These are phyloP conservation scores for Kwoniella bestiolae DNA, from an alignment of 768 basidiomycete species.

Conservation along the genomic window DNA sequence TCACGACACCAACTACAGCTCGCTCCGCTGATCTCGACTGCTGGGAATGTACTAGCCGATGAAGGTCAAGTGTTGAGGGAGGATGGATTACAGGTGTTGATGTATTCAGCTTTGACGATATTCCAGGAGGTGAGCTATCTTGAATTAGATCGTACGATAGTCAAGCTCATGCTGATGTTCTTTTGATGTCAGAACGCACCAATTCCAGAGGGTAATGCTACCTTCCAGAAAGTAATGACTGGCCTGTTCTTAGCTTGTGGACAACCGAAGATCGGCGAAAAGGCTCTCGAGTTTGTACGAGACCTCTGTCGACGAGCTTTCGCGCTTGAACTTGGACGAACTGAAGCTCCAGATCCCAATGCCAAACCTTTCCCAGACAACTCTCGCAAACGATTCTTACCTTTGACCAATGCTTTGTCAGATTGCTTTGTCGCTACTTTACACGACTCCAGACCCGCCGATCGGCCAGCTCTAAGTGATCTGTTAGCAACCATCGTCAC, in stretches of 20 bases:
- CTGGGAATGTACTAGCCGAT: slow-evolving; percentile 67
- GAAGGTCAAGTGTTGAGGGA: slow-evolving; percentile 58
- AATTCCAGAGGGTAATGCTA: slow-evolving; percentile 38
- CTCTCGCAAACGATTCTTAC: slow-evolving; percentile 47
- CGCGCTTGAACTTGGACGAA: slow-evolving; percentile 68
- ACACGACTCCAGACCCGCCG: slow-evolving; percentile 58
- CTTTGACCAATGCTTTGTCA: slow-evolving; percentile 60
- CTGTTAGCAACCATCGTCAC: slow-evolving; percentile 69
- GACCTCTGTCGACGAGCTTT: slow-evolving; percentile 75
- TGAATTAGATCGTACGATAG: no score
- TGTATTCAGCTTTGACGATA: slow-evolving; percentile 71
- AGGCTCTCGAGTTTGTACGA: slow-evolving; percentile 72
- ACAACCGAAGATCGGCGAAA: slow-evolving; percentile 53
- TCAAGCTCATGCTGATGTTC: background rate
- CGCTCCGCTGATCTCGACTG: slow-evolving; percentile 68
- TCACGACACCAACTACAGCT: slow-evolving; percentile 69
- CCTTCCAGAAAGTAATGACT: slow-evolving; percentile 39
- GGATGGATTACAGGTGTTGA: slow-evolving; percentile 62
- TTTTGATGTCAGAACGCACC: slow-evolving; percentile 36
- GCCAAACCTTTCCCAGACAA: slow-evolving; percentile 39
- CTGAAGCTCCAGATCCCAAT: slow-evolving; percentile 34
- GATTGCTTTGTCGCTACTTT: slow-evolving; percentile 79
- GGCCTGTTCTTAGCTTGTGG: slow-evolving; percentile 45
- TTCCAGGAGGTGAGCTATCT: slow-evolving; percentile 69
- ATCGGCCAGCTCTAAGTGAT: slow-evolving; percentile 62